These are phyloP conservation scores for Macrophomina pseudophaseolina DNA, from an alignment of 2,329 filamentous ascomycete species.

Conservation along the genomic window DNA sequence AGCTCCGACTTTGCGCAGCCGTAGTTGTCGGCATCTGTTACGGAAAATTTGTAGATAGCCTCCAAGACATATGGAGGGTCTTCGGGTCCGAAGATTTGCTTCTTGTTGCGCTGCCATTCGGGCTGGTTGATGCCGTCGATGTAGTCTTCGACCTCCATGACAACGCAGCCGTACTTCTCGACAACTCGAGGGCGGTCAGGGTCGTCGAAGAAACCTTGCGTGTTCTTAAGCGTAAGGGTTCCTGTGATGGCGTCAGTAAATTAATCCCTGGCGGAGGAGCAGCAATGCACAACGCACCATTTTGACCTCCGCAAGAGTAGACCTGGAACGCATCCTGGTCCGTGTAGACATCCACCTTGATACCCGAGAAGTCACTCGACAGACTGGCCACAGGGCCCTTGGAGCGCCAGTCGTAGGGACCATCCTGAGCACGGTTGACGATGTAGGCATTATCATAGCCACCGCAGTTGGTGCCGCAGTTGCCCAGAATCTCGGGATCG, in stretches of 20 bases:
- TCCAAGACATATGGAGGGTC: slow-evolving; percentile 51
- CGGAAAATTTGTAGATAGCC: slow-evolving; percentile 49
- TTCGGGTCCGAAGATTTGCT: slow-evolving; percentile 55
- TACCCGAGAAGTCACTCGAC: slow-evolving; percentile 77
- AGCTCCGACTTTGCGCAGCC: slow-evolving; percentile 5
- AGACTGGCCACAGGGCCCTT: slow-evolving; percentile 67
- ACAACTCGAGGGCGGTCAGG: slow-evolving; percentile 65
- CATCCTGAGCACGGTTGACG: slow-evolving; percentile 65
- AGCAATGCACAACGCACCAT: slow-evolving; percentile 56
- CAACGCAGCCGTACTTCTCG: slow-evolving; percentile 80
- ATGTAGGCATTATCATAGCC: slow-evolving; percentile 83
- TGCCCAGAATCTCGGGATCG: slow-evolving; percentile 66
- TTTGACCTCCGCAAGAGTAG: slow-evolving; percentile 79
- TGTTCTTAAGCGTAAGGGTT: slow-evolving; percentile 68
- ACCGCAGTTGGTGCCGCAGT: slow-evolving; percentile 81
- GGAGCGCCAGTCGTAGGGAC: slow-evolving; percentile 67
- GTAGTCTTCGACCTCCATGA: slow-evolving; percentile 91
- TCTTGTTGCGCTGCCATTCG: slow-evolving; percentile 73
- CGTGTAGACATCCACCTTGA: slow-evolving; percentile 78
- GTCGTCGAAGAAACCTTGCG: slow-evolving; percentile 67
- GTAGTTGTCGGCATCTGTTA: neutral
- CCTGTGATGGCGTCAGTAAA: slow-evolving; percentile 35
- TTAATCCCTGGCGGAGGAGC: neutral
- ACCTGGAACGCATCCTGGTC: slow-evolving; percentile 90
- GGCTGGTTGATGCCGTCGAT: slow-evolving; percentile 94